These are phyloP conservation scores for Thalassiosira oceanica DNA, from an alignment of 352 stramenopile species.

Conservation along the genomic window DNA sequence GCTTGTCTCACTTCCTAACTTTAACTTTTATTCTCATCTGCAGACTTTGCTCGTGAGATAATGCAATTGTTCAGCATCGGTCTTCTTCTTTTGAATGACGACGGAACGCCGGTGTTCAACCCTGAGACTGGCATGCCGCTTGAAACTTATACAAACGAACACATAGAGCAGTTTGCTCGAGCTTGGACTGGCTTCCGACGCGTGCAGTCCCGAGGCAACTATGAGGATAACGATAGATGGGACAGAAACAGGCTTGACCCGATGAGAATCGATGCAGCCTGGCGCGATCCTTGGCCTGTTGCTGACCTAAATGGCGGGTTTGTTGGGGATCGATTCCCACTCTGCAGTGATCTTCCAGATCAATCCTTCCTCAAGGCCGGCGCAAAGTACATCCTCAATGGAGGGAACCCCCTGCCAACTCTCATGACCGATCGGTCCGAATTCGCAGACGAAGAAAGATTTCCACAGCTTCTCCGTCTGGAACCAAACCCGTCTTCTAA, in stretches of 20 bases:
- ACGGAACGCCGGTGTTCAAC: constrained; percentile 65
- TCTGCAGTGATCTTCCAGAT: constrained; percentile 56
- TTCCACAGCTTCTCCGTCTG: constrained; percentile 5
- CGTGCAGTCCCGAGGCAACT: constrained; percentile 9
- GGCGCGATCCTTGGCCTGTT: constrained; percentile 72
- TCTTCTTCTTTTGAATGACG: constrained; percentile 61
- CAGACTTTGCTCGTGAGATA: constrained; percentile 49
- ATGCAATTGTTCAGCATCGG: constrained; percentile 74
- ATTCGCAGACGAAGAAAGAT: constrained; percentile 25
- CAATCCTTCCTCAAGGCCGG: constrained; percentile 54
- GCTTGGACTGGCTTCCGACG: constrained; percentile 61
- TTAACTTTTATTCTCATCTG: background rate
- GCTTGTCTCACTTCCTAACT: background rate
- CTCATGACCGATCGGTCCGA: constrained; percentile 37
- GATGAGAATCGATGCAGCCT: constrained; percentile 43
- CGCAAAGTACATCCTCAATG: constrained; percentile 51
- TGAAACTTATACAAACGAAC: constrained; percentile 62
- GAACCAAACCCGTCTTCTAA: background rate
- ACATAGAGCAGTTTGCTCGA: constrained; percentile 58
- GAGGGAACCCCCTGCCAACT: constrained; percentile 28
- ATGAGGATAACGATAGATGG: constrained; percentile 13
- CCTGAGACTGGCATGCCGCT: constrained; percentile 17
- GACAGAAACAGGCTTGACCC: constrained; percentile 44
- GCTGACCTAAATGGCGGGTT: constrained; percentile 46
- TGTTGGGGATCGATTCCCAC: constrained; percentile 63